These are phyloP conservation scores for Colletotrichum zoysiae DNA, from an alignment of 2,329 filamentous ascomycete species.

Conservation along the genomic window DNA sequence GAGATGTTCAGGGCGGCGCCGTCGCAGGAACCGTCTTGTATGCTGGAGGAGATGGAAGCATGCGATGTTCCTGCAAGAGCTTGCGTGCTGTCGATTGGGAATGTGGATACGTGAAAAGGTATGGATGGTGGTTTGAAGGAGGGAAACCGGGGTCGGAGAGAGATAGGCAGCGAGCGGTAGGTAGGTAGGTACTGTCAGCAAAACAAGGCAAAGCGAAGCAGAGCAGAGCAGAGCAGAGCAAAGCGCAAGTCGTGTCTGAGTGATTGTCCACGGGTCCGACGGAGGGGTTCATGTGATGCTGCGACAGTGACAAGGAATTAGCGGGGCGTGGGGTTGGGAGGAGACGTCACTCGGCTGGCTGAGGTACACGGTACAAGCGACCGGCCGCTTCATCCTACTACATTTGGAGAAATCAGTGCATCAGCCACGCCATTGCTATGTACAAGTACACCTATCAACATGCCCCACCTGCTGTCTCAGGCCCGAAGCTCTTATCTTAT, in stretches of 20 bases:
- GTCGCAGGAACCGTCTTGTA: slow-evolving; percentile 7
- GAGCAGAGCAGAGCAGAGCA: neutral
- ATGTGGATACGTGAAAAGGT: neutral
- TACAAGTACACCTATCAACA: fast-evolving
- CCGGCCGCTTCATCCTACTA: no score
- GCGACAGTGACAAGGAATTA: slow-evolving; percentile 36
- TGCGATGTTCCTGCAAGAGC: slow-evolving; percentile 9
- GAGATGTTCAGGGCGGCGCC: slow-evolving; percentile 29
- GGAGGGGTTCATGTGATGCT: slow-evolving; percentile 42
- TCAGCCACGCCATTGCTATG: neutral
- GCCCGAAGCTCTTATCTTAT: slow-evolving; percentile 41
- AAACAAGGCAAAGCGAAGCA: neutral
- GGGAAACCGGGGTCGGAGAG: neutral
- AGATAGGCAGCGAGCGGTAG: neutral
- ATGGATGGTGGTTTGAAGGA: slow-evolving; percentile 3
- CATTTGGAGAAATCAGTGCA: neutral
- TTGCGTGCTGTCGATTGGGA: slow-evolving; percentile 1
- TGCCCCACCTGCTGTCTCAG: slow-evolving; percentile 13
- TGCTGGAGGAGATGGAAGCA: neutral
- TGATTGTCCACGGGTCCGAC: slow-evolving; percentile 33
- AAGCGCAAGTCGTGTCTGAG: neutral
- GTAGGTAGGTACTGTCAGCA: neutral
- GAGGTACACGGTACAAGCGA: neutral
- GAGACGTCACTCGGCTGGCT: slow-evolving; percentile 36
- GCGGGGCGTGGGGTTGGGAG: slow-evolving; percentile 36